Percentiles rank a stretch among this genome's conserved stretches.
Conservation (phyloP, 192 early-diverging fungal genomes). For the Geosiphon pyriformis region DNA sequence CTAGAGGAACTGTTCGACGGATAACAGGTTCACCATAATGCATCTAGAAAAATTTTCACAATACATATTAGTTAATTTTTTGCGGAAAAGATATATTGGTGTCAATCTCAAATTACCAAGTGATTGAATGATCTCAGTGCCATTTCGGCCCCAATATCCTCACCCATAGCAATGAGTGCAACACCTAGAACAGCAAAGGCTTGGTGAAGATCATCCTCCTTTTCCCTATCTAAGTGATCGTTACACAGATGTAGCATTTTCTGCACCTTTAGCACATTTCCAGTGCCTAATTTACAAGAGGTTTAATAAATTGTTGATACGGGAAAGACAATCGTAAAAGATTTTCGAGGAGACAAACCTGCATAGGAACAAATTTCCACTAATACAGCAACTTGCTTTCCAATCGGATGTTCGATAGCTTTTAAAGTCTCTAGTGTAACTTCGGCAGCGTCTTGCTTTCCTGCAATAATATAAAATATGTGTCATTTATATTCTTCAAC, state of each 20-base stretch:
- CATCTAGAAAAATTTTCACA: constrained; percentile 55
- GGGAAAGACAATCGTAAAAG: too few relatives aligned
- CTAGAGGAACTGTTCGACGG: constrained; percentile 89
- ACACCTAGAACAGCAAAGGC: constrained; percentile 95
- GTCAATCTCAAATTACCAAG: constrained; percentile 49
- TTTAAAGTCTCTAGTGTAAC: constrained; percentile 91
- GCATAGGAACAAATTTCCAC: constrained; percentile 89
- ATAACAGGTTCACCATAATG: constrained; percentile 97
- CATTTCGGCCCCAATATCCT: constrained; percentile 96
- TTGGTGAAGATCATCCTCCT: constrained; percentile 74
- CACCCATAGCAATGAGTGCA: constrained; percentile 94
- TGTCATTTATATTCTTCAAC: neutral
- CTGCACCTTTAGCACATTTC: constrained; percentile 96
- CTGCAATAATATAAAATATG: constrained; percentile 24
- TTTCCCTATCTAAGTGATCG: constrained; percentile 93
- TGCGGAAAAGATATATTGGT: neutral
- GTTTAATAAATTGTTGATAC: too few relatives aligned
- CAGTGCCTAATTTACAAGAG: too few relatives aligned
- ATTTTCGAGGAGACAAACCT: constrained; percentile 47
- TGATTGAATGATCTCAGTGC: constrained; percentile 92
- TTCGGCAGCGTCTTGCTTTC: constrained; percentile 85
- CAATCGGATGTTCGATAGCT: constrained; percentile 89
- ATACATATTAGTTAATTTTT: neutral
- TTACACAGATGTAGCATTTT: constrained; percentile 93
- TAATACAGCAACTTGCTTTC: constrained; percentile 81